Conservation (phyloP, 2,329 filamentous ascomycete genomes). For the Allantophomopsis cytisporea region DNA sequence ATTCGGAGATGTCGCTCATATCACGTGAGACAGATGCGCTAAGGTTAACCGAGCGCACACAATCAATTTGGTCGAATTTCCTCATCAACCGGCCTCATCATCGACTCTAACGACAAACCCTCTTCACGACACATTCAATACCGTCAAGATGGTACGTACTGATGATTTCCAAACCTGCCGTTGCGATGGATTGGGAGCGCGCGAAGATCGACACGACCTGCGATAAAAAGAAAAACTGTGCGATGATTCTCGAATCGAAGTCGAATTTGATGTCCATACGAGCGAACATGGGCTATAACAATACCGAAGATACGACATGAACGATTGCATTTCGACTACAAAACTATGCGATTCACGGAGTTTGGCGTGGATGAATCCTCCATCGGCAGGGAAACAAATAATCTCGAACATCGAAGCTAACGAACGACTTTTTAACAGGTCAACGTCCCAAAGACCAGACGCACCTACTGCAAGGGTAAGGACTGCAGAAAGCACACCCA, state of each 20-base stretch:
- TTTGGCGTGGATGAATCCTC: background rate
- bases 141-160: constrained; percentile 13
- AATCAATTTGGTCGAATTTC: too few species aligned
- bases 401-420: constrained; percentile 1
- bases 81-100: too few species aligned
- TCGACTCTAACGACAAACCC: too few species aligned
- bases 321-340: background rate
- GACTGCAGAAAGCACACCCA: constrained; percentile 85
- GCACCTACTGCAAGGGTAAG: constrained; percentile 96
- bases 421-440: constrained; percentile 35
- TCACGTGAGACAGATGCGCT: too few species aligned
- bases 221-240: background rate
- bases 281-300: background rate
- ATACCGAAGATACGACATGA: background rate
- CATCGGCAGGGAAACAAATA: background rate
- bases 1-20: too few species aligned
- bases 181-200: background rate
- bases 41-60: too few species aligned
- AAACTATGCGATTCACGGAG: background rate
- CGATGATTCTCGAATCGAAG: background rate
- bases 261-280: background rate
- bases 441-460: constrained; percentile 96
- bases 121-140: constrained; percentile 6
- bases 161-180: constrained; percentile 1
- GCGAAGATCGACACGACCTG: background rate